Percentiles rank a stretch among this genome's conserved stretches.
Evolutionary conservation across 352 stramenopile species (phyloP).

Genomic region (Phytophthora hibernalis): DNA sequence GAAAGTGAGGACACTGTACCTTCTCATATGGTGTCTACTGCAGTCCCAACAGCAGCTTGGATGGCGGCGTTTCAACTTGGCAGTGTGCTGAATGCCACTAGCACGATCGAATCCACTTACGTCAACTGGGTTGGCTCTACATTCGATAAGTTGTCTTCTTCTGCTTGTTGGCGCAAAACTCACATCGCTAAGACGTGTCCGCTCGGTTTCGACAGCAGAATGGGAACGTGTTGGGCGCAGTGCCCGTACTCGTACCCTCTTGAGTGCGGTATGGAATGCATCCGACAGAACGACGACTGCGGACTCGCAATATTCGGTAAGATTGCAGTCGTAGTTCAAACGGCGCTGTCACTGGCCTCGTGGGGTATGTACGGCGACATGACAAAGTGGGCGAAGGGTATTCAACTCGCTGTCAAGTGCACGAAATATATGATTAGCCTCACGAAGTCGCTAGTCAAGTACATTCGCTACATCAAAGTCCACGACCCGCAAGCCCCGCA

Average conservation of each 20-base stretch:
- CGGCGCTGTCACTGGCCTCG: constrained; percentile 23
- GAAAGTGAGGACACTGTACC: constrained; percentile 5
- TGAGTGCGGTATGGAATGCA: constrained; percentile 50
- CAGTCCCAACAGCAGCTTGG: neutral
- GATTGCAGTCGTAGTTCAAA: constrained; percentile 38
- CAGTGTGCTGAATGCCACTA: constrained; percentile 37
- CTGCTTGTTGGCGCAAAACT: constrained; percentile 47
- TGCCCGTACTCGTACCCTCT: constrained; percentile 57
- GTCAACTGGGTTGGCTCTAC: constrained; percentile 41
- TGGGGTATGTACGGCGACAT: constrained; percentile 42
- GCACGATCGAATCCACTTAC: constrained; percentile 38
- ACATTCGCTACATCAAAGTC: constrained; percentile 42
- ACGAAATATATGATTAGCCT: constrained; percentile 48
- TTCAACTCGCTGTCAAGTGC: constrained; percentile 45
- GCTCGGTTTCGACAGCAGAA: constrained; percentile 33
- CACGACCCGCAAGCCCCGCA: constrained; percentile 34
- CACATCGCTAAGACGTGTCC: constrained; percentile 46
- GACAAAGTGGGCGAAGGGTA: constrained; percentile 24
- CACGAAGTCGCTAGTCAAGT: constrained; percentile 43
- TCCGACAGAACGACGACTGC: constrained; percentile 50
- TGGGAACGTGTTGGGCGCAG: constrained; percentile 46
- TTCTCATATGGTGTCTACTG: neutral
- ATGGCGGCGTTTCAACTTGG: constrained; percentile 30
- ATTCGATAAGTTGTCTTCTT: constrained; percentile 12
- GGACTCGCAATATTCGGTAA: constrained; percentile 40